Evolutionary conservation across 2,329 filamentous ascomycete species (phyloP).

Genomic region (Trichoderma atrobrunneum): DNA sequence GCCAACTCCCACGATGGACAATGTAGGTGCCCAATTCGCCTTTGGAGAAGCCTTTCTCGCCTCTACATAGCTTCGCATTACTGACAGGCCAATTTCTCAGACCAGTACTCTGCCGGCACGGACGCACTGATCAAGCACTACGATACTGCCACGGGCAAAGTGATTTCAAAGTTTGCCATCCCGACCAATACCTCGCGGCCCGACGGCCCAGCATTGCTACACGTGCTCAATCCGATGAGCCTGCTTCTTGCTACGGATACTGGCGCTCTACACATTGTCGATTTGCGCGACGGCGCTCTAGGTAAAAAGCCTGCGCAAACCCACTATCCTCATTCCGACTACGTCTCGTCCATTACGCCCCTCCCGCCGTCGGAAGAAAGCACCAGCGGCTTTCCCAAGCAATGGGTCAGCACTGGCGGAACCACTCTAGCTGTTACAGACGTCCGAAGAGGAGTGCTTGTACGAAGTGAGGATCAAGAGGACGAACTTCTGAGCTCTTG

Average conservation of each 20-base stretch:
- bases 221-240: conserved; percentile 81
- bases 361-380: conserved; percentile 76
- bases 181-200: conserved; percentile 54
- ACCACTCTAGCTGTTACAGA: conserved; percentile 90
- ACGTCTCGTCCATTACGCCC: conserved; percentile 82
- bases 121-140: conserved; percentile 58
- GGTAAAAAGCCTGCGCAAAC: conserved; percentile 69
- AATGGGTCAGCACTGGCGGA: conserved; percentile 91
- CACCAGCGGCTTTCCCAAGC: conserved; percentile 86
- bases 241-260: conserved; percentile 89
- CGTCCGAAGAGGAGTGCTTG: conserved; percentile 77
- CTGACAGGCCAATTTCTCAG: conserved; percentile 33
- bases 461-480: conserved; percentile 90
- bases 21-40: conserved; percentile 45
- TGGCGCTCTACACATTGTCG: conserved; percentile 82
- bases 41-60: neutral
- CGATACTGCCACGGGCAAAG: conserved; percentile 58
- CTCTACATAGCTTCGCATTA: neutral
- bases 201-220: conserved; percentile 77
- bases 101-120: conserved; percentile 63
- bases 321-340: conserved; percentile 86
- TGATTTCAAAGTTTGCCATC: conserved; percentile 78
- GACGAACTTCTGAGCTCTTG: conserved; percentile 83
- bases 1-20: conserved; percentile 76
- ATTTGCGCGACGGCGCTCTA: conserved; percentile 65